Evolutionary conservation across 495 filamentous ascomycete species (phyloP), one percentile per base, ranked within the genome.

Genomic region (Cercophora samala): DNA sequence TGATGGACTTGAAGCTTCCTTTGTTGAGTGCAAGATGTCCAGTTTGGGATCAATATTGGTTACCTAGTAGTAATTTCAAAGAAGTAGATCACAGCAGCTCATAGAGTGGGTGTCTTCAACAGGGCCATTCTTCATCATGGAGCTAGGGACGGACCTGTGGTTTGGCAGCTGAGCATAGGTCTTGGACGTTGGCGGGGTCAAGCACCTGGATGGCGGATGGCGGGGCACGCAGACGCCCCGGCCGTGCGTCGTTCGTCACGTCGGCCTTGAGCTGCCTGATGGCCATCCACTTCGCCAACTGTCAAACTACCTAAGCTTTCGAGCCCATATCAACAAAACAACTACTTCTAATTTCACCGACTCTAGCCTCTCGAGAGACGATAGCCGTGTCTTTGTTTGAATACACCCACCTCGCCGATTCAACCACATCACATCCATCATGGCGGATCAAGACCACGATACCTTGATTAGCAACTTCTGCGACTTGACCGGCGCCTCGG

Each of bases 381-480:
- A 56, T 21, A 56, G 8, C 18, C 22, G 9, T 21, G 13, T 56
- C 0, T 22, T 56, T 8, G 3, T 21, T 23, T 56, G 4, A 17
- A 46, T 46, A 0, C 37, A 11, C 11, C 1, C 15, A 46, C 2
- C 5, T 46, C 15, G 13, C 37, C 0, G 6, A 17, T 46, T 46
- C 37, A 46, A 46, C 56, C 26, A 18, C 13, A 42, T 52, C 26
- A 15, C 18, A 5, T 9, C 24, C 53, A 63, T 51, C 3, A 85
- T 87, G 78, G 79, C 80, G 37, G 84, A 89, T 70, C 88, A 88
- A 46, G 84, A 89, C 70, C 88, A 88, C 65, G 89, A 93, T 76
- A 83, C 84, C 70, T 78, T 91, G 65, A 87, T 95, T 67, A 84
- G 85, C 69, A 82, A 90, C 75, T 93, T 97, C 78, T 87, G 87